phyloP scores from a whole-genome alignment of 2,329 filamentous ascomycete genomes.

The Beauveria rudraprayagi region DNA sequence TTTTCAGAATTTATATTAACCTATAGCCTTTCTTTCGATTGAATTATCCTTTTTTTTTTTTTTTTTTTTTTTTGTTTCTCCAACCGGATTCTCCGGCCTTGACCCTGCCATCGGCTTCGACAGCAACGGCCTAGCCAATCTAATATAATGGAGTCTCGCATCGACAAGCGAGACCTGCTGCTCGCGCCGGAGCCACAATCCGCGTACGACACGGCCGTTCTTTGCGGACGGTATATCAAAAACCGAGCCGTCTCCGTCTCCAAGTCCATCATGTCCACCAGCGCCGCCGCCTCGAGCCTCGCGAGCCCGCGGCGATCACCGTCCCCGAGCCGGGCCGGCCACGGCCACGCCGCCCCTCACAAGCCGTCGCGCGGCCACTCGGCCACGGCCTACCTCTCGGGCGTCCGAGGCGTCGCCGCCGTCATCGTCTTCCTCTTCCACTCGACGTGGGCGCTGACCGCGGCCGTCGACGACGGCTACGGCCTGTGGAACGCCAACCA shows the following conservation, averaged over 20 bases:
- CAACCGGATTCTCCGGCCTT: too few species aligned
- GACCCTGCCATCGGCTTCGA: not conserved
- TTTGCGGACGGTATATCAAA: not conserved
- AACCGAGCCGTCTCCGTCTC: slow-evolving; percentile 3
- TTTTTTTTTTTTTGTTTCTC: not conserved
- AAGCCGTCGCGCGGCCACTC: not conserved
- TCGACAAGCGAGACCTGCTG: slow-evolving; percentile 1
- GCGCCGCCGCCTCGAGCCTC: not conserved
- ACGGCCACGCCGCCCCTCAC: not conserved
- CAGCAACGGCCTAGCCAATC: not conserved
- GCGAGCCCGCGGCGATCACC: not conserved
- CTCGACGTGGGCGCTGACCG: not conserved
- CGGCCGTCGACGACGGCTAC: slow-evolving; percentile 2
- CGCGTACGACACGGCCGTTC: not conserved
- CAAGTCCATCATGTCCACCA: not conserved
- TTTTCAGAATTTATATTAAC: not conserved
- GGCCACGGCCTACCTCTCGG: slow-evolving; percentile 1
- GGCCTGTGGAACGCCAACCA: not conserved
- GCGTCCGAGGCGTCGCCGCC: slow-evolving; percentile 1
- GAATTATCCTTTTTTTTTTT: not conserved
- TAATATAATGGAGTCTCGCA: not conserved
- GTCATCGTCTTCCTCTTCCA: slow-evolving; percentile 6
- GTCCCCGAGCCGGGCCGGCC: not conserved
- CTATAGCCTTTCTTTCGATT: not conserved
- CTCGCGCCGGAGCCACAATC: not conserved